Conservation (phyloP, 2,329 filamentous ascomycete genomes). For the Colletotrichum tanaceti region DNA sequence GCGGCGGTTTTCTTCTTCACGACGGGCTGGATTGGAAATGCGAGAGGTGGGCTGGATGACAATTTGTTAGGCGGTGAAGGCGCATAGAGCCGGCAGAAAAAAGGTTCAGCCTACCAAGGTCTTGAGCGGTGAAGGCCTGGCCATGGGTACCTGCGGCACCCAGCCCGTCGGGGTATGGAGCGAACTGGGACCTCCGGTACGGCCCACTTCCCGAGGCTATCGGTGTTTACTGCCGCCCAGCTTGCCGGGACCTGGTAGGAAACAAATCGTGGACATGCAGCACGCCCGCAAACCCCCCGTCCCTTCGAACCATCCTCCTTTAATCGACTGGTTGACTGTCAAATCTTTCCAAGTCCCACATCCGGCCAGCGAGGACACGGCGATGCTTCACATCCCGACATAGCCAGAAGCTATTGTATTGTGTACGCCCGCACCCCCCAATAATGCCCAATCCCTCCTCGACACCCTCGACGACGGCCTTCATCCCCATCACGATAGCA, state of each 20-base stretch:
- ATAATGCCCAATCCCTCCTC: slow-evolving; percentile 11
- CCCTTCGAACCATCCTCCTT: slow-evolving; percentile 12
- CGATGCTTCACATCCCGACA: slow-evolving; percentile 4
- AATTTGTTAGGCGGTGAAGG: slow-evolving; percentile 39
- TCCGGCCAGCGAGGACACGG: not conserved
- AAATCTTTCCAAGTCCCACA: not conserved
- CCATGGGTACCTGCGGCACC: not conserved
- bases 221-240: slow-evolving; percentile 5
- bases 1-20: slow-evolving; percentile 20
- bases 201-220: slow-evolving; percentile 40
- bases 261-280: slow-evolving; percentile 18
- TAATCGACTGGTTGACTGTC: not conserved
- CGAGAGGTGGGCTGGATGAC: slow-evolving; percentile 32
- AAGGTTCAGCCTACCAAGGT: not conserved
- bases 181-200: slow-evolving; percentile 1
- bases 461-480: not conserved
- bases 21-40: slow-evolving; percentile 28
- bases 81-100: slow-evolving; percentile 33
- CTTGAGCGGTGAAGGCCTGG: slow-evolving; percentile 15
- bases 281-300: not conserved
- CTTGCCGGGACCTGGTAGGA: not conserved
- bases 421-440: not conserved
- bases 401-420: not conserved
- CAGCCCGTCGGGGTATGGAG: not conserved
- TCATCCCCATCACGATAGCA: not conserved